A percentile compares a stretch with the other conserved stretches of the same genome.
Evolutionary conservation across 768 basidiomycete genomes (phyloP).

Genomic region (Mycena vulgaris): DNA sequence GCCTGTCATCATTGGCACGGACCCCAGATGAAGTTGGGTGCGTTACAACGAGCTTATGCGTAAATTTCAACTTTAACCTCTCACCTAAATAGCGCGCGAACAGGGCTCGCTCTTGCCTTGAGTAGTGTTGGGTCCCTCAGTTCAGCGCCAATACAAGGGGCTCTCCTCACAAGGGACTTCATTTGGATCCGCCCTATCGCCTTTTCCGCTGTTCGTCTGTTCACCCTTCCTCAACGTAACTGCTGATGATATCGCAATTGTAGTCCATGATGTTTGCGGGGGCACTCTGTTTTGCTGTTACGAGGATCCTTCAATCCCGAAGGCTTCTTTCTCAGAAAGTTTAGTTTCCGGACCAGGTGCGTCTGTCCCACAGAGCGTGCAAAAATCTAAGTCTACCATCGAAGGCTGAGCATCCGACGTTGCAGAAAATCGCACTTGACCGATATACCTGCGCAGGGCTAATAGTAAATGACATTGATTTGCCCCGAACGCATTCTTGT

Average conservation of each 20-base stretch:
- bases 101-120: constrained; percentile 53
- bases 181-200: constrained; percentile 52
- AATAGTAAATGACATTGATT: too few relatives aligned
- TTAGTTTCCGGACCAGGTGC: too few relatives aligned
- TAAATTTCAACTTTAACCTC: not conserved
- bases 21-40: constrained; percentile 54
- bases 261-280: not conserved
- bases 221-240: too few relatives aligned
- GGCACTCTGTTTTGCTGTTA: not conserved
- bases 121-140: constrained; percentile 52
- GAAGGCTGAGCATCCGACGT: too few relatives aligned
- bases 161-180: constrained; percentile 48
- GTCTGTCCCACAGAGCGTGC: too few relatives aligned
- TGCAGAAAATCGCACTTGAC: too few relatives aligned
- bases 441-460: too few relatives aligned
- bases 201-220: constrained; percentile 56
- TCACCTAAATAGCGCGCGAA: constrained; percentile 48
- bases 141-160: constrained; percentile 54
- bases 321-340: not conserved
- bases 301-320: not conserved
- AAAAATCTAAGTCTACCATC: too few relatives aligned
- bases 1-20: constrained; percentile 48
- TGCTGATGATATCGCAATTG: too few relatives aligned
- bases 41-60: constrained; percentile 1
- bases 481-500: too few relatives aligned